Evolutionary conservation across 2,329 filamentous ascomycete species (phyloP).

Genomic region (Penicillium sp.): DNA sequence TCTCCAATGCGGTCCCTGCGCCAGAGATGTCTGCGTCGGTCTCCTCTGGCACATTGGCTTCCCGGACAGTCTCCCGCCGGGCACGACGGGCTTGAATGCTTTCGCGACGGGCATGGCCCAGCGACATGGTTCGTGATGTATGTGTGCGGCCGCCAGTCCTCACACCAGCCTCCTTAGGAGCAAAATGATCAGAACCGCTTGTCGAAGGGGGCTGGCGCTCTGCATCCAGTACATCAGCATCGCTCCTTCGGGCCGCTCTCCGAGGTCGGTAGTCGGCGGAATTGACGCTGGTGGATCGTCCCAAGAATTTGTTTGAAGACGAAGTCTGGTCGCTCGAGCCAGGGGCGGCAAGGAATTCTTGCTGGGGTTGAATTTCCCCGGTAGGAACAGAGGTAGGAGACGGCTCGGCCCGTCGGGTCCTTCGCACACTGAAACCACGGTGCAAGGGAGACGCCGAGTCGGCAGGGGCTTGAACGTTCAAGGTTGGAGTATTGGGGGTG

Average conservation of each 20-base stretch:
- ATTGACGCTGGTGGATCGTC: slow-evolving; percentile 86
- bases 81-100: slow-evolving; percentile 84
- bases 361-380: slow-evolving; percentile 60
- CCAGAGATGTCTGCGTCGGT: slow-evolving; percentile 72
- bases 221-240: slow-evolving; percentile 51
- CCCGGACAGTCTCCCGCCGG: slow-evolving; percentile 65
- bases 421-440: slow-evolving; percentile 84
- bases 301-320: slow-evolving; percentile 64
- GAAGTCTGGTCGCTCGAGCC: slow-evolving; percentile 56
- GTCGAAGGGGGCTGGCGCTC: slow-evolving; percentile 65
- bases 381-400: slow-evolving; percentile 56
- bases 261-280: slow-evolving; percentile 71
- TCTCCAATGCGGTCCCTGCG: slow-evolving; percentile 50
- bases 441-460: slow-evolving; percentile 63
- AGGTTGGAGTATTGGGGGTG: slow-evolving; percentile 66
- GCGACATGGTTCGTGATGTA: slow-evolving; percentile 73
- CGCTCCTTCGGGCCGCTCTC: slow-evolving; percentile 54
- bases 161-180: slow-evolving; percentile 42
- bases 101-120: slow-evolving; percentile 83
- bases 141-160: slow-evolving; percentile 55
- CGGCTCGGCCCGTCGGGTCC: slow-evolving; percentile 52
- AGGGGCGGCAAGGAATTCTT: slow-evolving; percentile 72
- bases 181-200: slow-evolving; percentile 74
- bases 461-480: slow-evolving; percentile 73
- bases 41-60: slow-evolving; percentile 82